Conservation (phyloP, 1,284 basidiomycete genomes). For the Hypsizygus ulmarius region DNA sequence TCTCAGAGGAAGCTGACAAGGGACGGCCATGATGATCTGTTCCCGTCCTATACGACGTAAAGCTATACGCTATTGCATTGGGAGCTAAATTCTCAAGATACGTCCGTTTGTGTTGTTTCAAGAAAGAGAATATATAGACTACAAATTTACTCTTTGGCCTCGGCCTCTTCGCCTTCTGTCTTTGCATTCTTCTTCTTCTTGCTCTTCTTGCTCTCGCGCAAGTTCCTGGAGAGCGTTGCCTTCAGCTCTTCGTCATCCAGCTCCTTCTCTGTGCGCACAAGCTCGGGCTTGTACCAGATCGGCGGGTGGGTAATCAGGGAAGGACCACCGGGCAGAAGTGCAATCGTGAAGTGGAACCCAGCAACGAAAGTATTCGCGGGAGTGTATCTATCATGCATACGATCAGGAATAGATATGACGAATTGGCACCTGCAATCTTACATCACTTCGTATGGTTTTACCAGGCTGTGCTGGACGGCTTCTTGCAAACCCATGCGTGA, state of each 20-base stretch:
- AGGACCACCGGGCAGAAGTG: constrained; percentile 83
- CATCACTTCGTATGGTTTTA: constrained; percentile 90
- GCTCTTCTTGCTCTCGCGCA: constrained; percentile 91
- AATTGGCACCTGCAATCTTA: constrained; percentile 37
- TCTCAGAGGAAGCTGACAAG: constrained; percentile 58
- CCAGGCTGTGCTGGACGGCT: constrained; percentile 88
- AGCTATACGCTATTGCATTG: constrained; percentile 1
- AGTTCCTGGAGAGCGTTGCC: constrained; percentile 69
- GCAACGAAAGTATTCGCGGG: constrained; percentile 81
- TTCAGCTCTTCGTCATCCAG: constrained; percentile 87
- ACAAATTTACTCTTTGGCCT: constrained; percentile 32
- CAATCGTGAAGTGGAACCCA: constrained; percentile 95
- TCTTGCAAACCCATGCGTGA: constrained; percentile 95
- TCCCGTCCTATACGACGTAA: constrained; percentile 1
- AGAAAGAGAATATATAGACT: neutral
- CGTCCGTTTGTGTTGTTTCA: neutral
- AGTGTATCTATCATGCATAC: constrained; percentile 57
- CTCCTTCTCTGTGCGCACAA: constrained; percentile 87
- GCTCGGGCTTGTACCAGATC: constrained; percentile 89
- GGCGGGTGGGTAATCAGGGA: constrained; percentile 84
- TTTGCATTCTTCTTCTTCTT: constrained; percentile 81
- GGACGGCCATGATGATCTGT: constrained; percentile 17
- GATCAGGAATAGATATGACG: constrained; percentile 3
- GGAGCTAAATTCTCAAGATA: neutral
- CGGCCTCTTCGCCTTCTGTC: constrained; percentile 42